A percentile compares a stretch with the other conserved stretches of the same genome.
Evolutionary conservation across 768 basidiomycete genomes (phyloP).

Genomic region (Boletus barrowsii): DNA sequence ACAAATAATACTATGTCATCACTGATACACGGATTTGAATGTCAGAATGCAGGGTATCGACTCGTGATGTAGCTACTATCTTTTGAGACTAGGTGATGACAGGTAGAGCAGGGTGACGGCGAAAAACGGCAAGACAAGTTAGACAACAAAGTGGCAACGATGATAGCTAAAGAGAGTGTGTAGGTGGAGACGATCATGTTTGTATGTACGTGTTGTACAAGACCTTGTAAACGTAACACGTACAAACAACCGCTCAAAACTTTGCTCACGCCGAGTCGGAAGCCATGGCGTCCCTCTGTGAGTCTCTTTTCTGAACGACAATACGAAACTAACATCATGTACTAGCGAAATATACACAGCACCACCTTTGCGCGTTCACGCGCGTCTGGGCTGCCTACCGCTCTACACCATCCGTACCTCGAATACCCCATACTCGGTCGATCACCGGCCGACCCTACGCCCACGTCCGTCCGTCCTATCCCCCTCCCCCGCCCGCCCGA

Average conservation of each 20-base stretch:
- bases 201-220: slow-evolving; percentile 25
- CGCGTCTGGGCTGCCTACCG: background rate
- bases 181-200: too few relatives aligned
- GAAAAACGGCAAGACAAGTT: too few relatives aligned
- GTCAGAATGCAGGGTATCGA: too few relatives aligned
- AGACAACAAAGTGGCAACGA: too few relatives aligned
- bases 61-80: too few relatives aligned
- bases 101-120: too few relatives aligned
- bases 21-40: too few relatives aligned
- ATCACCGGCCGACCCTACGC: slow-evolving; percentile 1
- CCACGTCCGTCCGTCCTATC: background rate
- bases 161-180: too few relatives aligned
- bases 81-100: too few relatives aligned
- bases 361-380: slow-evolving; percentile 1
- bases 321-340: background rate
- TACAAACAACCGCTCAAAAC: slow-evolving; percentile 26
- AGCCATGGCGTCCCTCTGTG: slow-evolving; percentile 11
- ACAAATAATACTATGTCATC: too few relatives aligned
- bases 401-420: background rate
- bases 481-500: slow-evolving; percentile 11
- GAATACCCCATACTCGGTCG: slow-evolving; percentile 4
- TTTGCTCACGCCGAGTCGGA: background rate
- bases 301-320: background rate
- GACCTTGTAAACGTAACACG: slow-evolving; percentile 21
- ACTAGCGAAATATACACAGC: background rate